Evolutionary conservation across 805 yeast species (phyloP).

Genomic region (Teunomyces lycoperdinae): DNA sequence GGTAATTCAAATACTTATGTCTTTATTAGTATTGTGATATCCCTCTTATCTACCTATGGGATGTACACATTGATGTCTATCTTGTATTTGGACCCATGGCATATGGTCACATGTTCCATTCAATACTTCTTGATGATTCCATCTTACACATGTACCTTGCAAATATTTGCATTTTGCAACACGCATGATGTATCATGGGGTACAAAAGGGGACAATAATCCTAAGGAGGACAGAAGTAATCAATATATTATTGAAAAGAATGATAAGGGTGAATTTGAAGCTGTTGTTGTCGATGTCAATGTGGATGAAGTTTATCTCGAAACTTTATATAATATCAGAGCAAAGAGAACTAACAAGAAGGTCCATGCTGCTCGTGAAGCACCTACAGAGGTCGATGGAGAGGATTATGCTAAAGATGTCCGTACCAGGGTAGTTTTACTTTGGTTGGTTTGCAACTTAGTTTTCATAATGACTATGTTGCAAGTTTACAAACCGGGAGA

Average conservation of each 20-base stretch:
- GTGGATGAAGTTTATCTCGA: slow-evolving; percentile 81
- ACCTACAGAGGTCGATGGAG: slow-evolving; percentile 38
- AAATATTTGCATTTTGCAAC: slow-evolving; percentile 95
- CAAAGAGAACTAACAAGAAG: slow-evolving; percentile 60
- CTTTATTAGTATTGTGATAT: slow-evolving; percentile 75
- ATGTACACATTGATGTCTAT: slow-evolving; percentile 79
- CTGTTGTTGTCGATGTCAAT: slow-evolving; percentile 79
- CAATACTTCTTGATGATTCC: slow-evolving; percentile 92
- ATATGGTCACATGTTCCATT: slow-evolving; percentile 76
- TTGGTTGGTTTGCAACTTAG: slow-evolving; percentile 86
- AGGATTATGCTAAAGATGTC: slow-evolving; percentile 91
- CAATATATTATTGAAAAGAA: slow-evolving; percentile 79
- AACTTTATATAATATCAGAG: slow-evolving; percentile 67
- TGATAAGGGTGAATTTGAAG: slow-evolving; percentile 74
- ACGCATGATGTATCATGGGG: slow-evolving; percentile 99
- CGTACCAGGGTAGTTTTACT: slow-evolving; percentile 91
- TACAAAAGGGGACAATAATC: slow-evolving; percentile 88
- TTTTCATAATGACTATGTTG: slow-evolving; percentile 82
- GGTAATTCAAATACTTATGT: slow-evolving; percentile 45
- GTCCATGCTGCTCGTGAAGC: slow-evolving; percentile 38
- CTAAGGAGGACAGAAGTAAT: slow-evolving; percentile 61
- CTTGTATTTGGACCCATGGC: slow-evolving; percentile 95
- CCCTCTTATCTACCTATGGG: slow-evolving; percentile 89
- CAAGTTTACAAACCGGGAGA: slow-evolving; percentile 75
- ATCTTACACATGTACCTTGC: slow-evolving; percentile 86